Evolutionary conservation across 129 eudicot genomes (phyloP).

Genomic region (Chrysanthemum lavandulifolium): DNA sequence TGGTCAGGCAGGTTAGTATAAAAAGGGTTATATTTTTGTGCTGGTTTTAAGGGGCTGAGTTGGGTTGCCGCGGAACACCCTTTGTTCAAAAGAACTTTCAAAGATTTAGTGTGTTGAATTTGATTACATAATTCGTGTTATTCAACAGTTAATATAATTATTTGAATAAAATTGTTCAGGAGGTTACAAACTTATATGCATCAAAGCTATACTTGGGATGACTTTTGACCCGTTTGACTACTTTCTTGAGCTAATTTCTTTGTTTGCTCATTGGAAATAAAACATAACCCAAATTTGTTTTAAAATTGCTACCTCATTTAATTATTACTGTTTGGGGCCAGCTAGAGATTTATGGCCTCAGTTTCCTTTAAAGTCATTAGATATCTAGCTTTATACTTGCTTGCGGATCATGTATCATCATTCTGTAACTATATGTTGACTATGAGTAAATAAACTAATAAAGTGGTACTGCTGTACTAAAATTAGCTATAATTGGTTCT

Average conservation of each 20-base stretch:
- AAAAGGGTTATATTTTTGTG: too few relatives aligned
- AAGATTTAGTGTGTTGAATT: background rate
- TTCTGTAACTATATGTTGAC: background rate
- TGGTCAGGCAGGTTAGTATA: background rate
- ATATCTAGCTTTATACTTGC: constrained; percentile 7
- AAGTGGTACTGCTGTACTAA: too few relatives aligned
- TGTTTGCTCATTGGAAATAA: background rate
- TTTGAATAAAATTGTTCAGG: background rate
- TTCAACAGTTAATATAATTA: background rate
- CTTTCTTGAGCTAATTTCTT: background rate
- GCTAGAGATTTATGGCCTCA: too few relatives aligned
- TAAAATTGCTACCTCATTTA: background rate
- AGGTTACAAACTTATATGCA: background rate
- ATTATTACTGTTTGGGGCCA: background rate
- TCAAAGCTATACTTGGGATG: background rate
- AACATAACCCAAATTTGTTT: background rate
- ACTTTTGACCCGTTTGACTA: background rate
- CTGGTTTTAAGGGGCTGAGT: background rate
- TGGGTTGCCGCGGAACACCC: background rate
- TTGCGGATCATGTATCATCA: background rate
- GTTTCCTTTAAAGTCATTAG: too few relatives aligned
- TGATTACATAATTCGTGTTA: background rate
- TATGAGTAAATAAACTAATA: too few relatives aligned
- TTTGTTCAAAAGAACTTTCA: background rate
- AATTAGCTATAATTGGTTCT: too few relatives aligned